A percentile compares a stretch with the other conserved stretches of the same genome.
These are phyloP conservation scores for Psidium friedrichsthalianum DNA, from an alignment of 345 rosid species.

Conservation along the genomic window DNA sequence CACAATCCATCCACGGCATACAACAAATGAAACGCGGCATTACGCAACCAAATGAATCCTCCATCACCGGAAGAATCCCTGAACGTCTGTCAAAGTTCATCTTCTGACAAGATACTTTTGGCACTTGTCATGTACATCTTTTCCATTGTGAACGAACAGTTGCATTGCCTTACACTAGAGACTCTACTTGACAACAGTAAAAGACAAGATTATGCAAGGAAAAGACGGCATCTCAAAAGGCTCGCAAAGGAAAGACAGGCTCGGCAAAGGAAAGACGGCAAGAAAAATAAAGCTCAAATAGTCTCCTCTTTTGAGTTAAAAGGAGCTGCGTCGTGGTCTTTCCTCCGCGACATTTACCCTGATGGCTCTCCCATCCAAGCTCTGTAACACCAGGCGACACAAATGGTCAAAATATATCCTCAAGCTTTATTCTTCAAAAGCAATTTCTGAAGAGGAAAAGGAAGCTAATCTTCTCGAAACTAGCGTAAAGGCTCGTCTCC, in stretches of 20 bases:
- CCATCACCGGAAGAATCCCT: background rate
- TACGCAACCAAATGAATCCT: background rate
- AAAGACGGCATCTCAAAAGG: background rate
- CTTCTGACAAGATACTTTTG: background rate
- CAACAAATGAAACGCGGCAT: background rate
- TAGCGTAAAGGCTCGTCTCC: background rate
- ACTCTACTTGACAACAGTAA: background rate
- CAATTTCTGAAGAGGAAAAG: background rate
- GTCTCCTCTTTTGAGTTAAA: conserved; percentile 14
- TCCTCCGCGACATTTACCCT: conserved; percentile 33
- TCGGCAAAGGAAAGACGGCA: background rate
- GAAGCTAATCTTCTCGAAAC: background rate
- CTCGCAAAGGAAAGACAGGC: background rate
- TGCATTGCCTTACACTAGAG: background rate
- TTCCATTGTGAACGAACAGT: background rate
- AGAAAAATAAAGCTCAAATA: background rate
- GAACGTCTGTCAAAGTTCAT: background rate
- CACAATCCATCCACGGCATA: background rate
- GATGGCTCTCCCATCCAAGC: conserved; percentile 35
- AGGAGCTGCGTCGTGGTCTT: conserved; percentile 41
- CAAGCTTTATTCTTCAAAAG: background rate
- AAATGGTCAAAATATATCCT: background rate
- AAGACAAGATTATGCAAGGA: background rate
- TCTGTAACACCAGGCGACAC: conserved; percentile 18
- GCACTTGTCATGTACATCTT: background rate